Base-by-base conservation (phyloP, 495 filamentous ascomycete species). In the Hyaloscypha finlandica region DNA sequence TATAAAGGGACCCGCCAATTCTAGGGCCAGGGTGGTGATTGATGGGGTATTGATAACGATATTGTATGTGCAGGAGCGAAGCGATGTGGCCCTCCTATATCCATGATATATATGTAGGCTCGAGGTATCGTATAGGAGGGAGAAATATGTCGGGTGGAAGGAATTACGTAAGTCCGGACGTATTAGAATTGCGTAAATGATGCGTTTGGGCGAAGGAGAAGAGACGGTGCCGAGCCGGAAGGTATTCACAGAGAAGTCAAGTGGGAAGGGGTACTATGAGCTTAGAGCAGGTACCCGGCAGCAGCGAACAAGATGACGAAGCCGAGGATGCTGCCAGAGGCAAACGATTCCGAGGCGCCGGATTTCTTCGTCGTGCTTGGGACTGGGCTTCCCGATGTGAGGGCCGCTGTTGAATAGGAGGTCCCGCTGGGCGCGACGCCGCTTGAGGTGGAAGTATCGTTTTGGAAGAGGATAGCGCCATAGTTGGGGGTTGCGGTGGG, bases 151-250 rank as follows among this genome's bases (percentile, higher is more conserved):
- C 25, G 25, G 35, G 35, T 1, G 35, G 16, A 48, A 12, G 39
- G 45, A 6, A 73, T 73, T 73, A 70, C 71, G 71, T 73, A 68
- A 45, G 33, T 73, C 71, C 71, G 71, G 71, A 68, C 71, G 71
- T 67, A 71, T 71, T 70, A 73, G 63, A 73, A 69, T 11, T 35
- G 32, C 59, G 52, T 66, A 61, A 22, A 11, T 45, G 8, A 32
- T 59, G 35, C 30, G 30, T 20, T 29, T 30, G 31, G 35, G 35
- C 57, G 55, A n/a, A 59, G 30, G 59, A 31, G n/a, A 39, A 39
- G 25, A 30, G 29, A 62, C 35, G 33, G 53, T 60, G 33, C 59
- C 32, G 29, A 25, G 20, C 59, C 32, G 20, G 5, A 61, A 45
- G n/a, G 37, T 39, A 11, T n/a, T 4, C 33, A 12, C 14, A 12